These are phyloP conservation scores for Penicillium ochrochloron DNA, from an alignment of 495 filamentous ascomycete genomes.

Conservation along the genomic window DNA sequence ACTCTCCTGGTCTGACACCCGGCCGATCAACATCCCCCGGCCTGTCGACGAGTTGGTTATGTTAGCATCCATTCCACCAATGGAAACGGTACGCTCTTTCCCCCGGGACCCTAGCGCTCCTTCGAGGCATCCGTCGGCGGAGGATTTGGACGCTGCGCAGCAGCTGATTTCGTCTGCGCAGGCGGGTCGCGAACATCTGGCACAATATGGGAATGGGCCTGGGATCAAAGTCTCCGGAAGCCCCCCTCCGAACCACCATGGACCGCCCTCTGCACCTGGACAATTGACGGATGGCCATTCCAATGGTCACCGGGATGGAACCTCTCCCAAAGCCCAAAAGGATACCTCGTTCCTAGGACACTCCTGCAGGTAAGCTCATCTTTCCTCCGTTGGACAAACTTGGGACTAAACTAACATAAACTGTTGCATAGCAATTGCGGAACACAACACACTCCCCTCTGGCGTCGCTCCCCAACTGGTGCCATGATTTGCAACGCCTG, in stretches of 20 bases:
- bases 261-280: slow-evolving; percentile 15
- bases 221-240: slow-evolving; percentile 19
- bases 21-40: slow-evolving; percentile 11
- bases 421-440: slow-evolving; percentile 77
- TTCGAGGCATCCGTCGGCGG: slow-evolving; percentile 49
- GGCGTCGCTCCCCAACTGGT: slow-evolving; percentile 90
- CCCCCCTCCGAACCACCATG: slow-evolving; percentile 17
- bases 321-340: slow-evolving; percentile 43
- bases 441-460: slow-evolving; percentile 91
- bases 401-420: background rate
- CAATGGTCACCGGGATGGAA: slow-evolving; percentile 29
- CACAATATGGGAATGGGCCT: slow-evolving; percentile 34
- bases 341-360: slow-evolving; percentile 54
- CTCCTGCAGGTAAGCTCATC: slow-evolving; percentile 56
- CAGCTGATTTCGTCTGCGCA: slow-evolving; percentile 53
- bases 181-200: slow-evolving; percentile 46
- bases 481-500: slow-evolving; percentile 98
- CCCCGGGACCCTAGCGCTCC: slow-evolving; percentile 37
- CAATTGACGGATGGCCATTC: slow-evolving; percentile 18
- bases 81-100: slow-evolving; percentile 49
- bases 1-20: background rate
- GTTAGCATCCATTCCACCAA: slow-evolving; percentile 48
- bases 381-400: background rate
- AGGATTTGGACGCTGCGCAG: slow-evolving; percentile 53
- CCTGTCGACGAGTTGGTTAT: slow-evolving; percentile 33